A percentile compares a stretch with the other conserved stretches of the same genome.
Conservation (phyloP, 352 stramenopile species). For the Globisporangium iwayamae region DNA sequence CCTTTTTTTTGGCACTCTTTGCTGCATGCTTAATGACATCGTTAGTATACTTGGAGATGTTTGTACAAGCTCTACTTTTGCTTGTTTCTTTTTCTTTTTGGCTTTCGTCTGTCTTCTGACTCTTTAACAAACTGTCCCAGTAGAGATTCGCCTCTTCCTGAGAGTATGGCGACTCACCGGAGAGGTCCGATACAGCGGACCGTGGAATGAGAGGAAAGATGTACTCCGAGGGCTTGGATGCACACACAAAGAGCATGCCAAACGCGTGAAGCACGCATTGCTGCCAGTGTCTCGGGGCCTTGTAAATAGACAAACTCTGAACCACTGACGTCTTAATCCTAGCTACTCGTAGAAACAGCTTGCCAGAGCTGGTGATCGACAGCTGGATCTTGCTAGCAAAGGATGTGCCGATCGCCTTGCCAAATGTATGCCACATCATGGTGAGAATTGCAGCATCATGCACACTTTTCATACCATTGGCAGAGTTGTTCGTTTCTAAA, state of each 20-base stretch:
- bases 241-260: constrained; percentile 12
- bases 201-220: constrained; percentile 10
- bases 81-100: not conserved
- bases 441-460: constrained; percentile 19
- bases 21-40: constrained; percentile 1
- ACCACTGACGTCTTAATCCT: constrained; percentile 15
- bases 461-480: constrained; percentile 8
- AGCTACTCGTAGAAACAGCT: constrained; percentile 15
- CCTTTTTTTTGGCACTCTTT: not conserved
- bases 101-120: not conserved
- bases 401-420: constrained; percentile 15
- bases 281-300: constrained; percentile 4
- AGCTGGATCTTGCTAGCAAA: constrained; percentile 22
- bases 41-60: constrained; percentile 1
- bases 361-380: constrained; percentile 2
- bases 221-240: constrained; percentile 7
- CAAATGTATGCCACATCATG: constrained; percentile 21
- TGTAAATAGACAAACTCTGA: constrained; percentile 12
- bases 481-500: constrained; percentile 5
- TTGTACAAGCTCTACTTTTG: not conserved
- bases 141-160: not conserved
- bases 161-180: not conserved
- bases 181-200: not conserved
- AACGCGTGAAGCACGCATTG: constrained; percentile 11
- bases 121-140: not conserved